These are phyloP conservation scores for Pseudisothecium myosuroides DNA, from an alignment of 225 moss, liverwort and hornwort species.

Conservation along the genomic window DNA sequence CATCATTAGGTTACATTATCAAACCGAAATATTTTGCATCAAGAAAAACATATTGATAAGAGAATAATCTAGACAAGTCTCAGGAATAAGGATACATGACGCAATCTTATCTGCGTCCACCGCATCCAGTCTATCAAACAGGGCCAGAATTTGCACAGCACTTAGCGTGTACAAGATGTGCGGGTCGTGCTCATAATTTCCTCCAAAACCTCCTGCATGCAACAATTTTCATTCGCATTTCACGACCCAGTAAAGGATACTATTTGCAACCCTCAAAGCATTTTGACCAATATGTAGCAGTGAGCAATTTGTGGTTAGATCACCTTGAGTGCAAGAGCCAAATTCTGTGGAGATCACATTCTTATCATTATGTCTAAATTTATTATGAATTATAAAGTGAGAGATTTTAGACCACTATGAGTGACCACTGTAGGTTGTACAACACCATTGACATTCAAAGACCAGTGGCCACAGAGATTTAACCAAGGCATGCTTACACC, in stretches of 20 bases:
- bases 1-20: neutral
- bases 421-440: neutral
- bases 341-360: neutral
- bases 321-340: neutral
- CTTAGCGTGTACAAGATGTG: conserved; percentile 74
- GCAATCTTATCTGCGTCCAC: conserved; percentile 67
- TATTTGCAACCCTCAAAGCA: neutral
- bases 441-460: neutral
- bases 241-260: neutral
- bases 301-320: neutral
- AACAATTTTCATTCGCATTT: neutral
- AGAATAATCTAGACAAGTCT: neutral
- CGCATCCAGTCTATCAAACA: conserved; percentile 38
- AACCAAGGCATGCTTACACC: neutral
- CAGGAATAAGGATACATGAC: conserved; percentile 46
- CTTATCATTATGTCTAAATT: neutral
- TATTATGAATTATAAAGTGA: neutral
- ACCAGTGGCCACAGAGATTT: neutral
- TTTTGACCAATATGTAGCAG: neutral
- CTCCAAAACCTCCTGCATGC: conserved; percentile 65
- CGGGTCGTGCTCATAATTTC: conserved; percentile 76
- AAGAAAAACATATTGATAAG: neutral
- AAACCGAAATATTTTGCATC: neutral
- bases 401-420: neutral
- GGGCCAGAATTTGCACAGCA: conserved; percentile 61